A percentile compares a stretch with the other conserved stretches of the same genome.
These are phyloP conservation scores for Casuarina equisetifolia DNA, from an alignment of 306 rosid species.

Conservation along the genomic window DNA sequence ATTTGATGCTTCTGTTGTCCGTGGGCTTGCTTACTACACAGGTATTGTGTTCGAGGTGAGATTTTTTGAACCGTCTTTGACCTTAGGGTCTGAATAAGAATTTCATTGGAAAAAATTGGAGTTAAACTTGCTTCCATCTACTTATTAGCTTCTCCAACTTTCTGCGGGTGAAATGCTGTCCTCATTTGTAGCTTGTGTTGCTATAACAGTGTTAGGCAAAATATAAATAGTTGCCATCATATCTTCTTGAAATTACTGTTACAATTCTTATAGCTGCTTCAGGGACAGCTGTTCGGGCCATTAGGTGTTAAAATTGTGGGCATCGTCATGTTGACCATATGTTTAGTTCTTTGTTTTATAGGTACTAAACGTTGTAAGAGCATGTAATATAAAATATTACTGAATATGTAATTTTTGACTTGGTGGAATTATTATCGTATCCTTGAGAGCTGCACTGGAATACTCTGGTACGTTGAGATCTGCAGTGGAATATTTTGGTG, in stretches of 20 bases:
- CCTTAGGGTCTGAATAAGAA: constrained; percentile 14
- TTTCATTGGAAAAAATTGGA: constrained; percentile 3
- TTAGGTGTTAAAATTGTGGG: neutral
- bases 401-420: neutral
- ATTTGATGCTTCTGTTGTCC: constrained; percentile 91
- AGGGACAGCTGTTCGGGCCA: neutral
- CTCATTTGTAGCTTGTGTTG: constrained; percentile 20
- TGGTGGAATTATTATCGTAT: neutral
- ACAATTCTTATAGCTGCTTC: neutral
- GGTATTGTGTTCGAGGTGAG: constrained; percentile 95
- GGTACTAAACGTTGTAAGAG: neutral
- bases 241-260: neutral
- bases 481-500: neutral
- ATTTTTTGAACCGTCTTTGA: constrained; percentile 17
- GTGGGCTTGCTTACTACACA: constrained; percentile 97
- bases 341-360: neutral
- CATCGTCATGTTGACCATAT: neutral
- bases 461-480: neutral
- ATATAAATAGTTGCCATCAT: neutral
- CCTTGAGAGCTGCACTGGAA: neutral
- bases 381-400: neutral
- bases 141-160: neutral
- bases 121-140: neutral
- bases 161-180: neutral
- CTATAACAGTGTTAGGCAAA: neutral